Base-by-base conservation (phyloP, 1,284 basidiomycete species). In the Trametes pubescens region DNA sequence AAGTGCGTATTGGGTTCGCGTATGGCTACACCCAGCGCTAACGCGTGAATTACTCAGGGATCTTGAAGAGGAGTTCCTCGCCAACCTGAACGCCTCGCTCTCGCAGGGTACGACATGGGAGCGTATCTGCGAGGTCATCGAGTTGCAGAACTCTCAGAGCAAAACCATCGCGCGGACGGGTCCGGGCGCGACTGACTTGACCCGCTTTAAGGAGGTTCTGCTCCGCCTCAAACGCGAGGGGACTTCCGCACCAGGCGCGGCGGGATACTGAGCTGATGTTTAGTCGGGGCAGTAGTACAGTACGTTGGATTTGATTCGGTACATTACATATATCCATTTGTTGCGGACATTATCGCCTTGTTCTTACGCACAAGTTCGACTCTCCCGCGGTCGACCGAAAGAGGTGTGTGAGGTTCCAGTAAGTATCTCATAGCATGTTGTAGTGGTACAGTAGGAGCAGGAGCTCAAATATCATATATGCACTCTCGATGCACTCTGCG, bases 81-180 rank as follows among this genome's bases (percentile, higher is more conserved):
- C 89, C 34, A 80, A 84, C 49, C 82, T 96, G 64, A 87, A 88
- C 26, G 89, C 91, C 57, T 88, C 91, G 24, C 86, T 99, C 60
- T 92, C 94, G 0, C 85, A 89, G 65, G 98, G 97, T 38, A 98
- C 97, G 22, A 96, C 96, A 7, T 99, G 98, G 98, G 89, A 95
- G 71, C 90, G 97, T 32, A 96, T 99, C 74, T 92, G 91, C 74
- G 91, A 92, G 53, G 79, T 92, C 59, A 80, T 99, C 64, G 95
- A 96, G 68, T 84, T 99, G 48, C 89, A 98, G 78, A 98, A 99
- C 78, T 98, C 95, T 62, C 95, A 96, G 80, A 94, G 92, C 82
- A 99, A 99, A 84, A 99, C 96, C 0, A 87, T 96, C 72, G 91
- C 96, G 22, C 88, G 95, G 44, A 86, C 91, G 43, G 94, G 93